These are phyloP conservation scores for Acacia confusa DNA, from an alignment of 306 rosid species.

Conservation along the genomic window DNA sequence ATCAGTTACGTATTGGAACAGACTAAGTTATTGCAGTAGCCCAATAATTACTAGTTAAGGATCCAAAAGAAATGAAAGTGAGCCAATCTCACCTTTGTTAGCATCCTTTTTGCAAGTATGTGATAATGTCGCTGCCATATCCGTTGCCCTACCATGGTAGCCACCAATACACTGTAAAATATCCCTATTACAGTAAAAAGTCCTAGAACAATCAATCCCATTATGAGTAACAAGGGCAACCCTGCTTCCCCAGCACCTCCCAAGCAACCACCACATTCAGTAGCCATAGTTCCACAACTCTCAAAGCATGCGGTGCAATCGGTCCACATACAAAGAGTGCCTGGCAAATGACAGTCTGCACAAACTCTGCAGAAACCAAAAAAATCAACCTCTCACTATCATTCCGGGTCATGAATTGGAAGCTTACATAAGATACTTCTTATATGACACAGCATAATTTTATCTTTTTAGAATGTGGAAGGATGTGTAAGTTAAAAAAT, in stretches of 20 bases:
- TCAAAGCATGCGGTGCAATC: conserved; percentile 88
- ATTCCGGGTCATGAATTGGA: background rate
- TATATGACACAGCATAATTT: background rate
- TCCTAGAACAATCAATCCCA: conserved; percentile 84
- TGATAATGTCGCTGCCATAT: conserved; percentile 99
- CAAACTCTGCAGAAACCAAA: conserved; percentile 65
- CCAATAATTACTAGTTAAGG: conserved; percentile 10
- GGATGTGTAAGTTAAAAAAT: background rate
- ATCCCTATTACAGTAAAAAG: conserved; percentile 92
- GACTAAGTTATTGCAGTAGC: conserved; percentile 18
- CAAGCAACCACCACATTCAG: conserved; percentile 95
- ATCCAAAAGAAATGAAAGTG: conserved; percentile 6
- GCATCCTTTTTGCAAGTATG: conserved; percentile 96
- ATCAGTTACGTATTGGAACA: background rate
- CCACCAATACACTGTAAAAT: conserved; percentile 96
- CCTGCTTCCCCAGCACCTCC: conserved; percentile 99
- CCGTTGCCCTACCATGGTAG: conserved; percentile 98
- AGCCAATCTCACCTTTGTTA: conserved; percentile 77
- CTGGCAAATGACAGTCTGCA: conserved; percentile 98
- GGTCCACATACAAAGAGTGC: conserved; percentile 98
- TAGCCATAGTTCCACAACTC: conserved; percentile 92
- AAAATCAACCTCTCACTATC: conserved; percentile 14
- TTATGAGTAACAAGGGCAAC: conserved; percentile 75
- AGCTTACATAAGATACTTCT: background rate
- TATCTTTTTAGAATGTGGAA: conserved; percentile 18